Conservation (phyloP, 441 rosid species). For the Pelargonium citronellum region DNA sequence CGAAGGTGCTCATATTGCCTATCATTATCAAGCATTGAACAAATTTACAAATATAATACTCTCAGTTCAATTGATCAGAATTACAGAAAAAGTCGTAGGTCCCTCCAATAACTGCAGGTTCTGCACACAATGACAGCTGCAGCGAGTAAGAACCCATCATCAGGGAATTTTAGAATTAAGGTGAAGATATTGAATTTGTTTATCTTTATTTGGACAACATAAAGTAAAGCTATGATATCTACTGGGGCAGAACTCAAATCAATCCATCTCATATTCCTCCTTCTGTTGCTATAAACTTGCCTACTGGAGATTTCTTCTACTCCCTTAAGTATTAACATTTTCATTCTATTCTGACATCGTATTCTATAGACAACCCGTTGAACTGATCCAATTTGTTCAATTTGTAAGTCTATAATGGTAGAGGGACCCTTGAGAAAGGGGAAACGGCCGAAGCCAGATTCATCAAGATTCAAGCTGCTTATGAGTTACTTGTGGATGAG, state of each 20-base stretch:
- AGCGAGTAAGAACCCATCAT: not conserved
- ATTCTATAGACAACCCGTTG: not conserved
- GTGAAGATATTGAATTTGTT: not conserved
- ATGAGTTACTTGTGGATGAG: slow-evolving; percentile 78
- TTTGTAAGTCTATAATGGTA: slow-evolving; percentile 76
- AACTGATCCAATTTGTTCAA: slow-evolving; percentile 24
- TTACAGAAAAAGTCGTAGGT: not conserved
- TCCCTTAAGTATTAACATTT: not conserved
- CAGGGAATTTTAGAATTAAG: slow-evolving; percentile 2
- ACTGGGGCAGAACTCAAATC: not conserved
- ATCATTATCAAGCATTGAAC: not conserved
- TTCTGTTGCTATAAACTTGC: not conserved
- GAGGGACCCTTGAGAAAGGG: slow-evolving; percentile 87
- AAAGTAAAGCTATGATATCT: not conserved
- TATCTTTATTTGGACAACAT: not conserved
- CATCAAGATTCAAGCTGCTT: slow-evolving; percentile 97
- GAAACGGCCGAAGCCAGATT: slow-evolving; percentile 93
- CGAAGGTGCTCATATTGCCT: not conserved
- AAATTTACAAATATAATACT: not conserved
- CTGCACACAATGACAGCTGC: not conserved
- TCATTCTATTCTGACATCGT: not conserved
- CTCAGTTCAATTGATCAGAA: not conserved
- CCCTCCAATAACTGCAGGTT: not conserved
- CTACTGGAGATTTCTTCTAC: not conserved
- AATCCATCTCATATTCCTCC: not conserved